Evolutionary conservation across 805 yeast species (phyloP).

Genomic region (Kregervanrija fluxuum): DNA sequence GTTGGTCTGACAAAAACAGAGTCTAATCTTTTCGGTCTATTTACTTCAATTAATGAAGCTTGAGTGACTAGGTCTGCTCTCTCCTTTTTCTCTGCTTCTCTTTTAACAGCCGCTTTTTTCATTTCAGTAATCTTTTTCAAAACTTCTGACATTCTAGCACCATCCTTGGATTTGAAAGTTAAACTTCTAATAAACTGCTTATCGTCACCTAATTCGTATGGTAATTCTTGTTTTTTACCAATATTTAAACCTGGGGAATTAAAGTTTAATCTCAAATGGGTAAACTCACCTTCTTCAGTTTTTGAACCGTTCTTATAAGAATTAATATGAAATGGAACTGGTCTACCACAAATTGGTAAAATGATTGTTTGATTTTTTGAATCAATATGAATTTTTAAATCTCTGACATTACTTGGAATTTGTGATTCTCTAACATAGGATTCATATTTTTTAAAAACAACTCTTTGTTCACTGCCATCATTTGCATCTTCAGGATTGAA

Average conservation of each 20-base stretch:
- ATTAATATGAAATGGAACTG: slow-evolving; percentile 96
- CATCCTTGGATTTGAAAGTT: slow-evolving; percentile 83
- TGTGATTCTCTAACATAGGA: slow-evolving; percentile 91
- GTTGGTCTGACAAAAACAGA: slow-evolving; percentile 89
- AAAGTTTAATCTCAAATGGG: slow-evolving; percentile 84
- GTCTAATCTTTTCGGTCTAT: slow-evolving; percentile 81
- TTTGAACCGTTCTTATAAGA: slow-evolving; percentile 91
- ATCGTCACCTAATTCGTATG: slow-evolving; percentile 83
- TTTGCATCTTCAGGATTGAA: slow-evolving; percentile 74
- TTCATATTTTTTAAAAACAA: slow-evolving; percentile 86
- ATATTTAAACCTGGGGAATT: slow-evolving; percentile 69
- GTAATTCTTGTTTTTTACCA: slow-evolving; percentile 69
- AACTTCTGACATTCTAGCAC: slow-evolving; percentile 84
- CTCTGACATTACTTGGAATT: slow-evolving; percentile 76
- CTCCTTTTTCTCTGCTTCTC: slow-evolving; percentile 85
- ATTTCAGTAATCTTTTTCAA: slow-evolving; percentile 85
- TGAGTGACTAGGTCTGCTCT: slow-evolving; percentile 92
- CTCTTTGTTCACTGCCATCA: slow-evolving; percentile 51
- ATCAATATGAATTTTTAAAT: slow-evolving; percentile 82
- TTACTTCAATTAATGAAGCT: slow-evolving; percentile 76
- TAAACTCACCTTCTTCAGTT: slow-evolving; percentile 93
- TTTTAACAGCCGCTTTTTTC: slow-evolving; percentile 84
- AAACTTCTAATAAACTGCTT: slow-evolving; percentile 82
- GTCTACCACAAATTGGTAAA: slow-evolving; percentile 89
- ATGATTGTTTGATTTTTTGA: slow-evolving; percentile 81